A percentile compares a stretch with the other conserved stretches of the same genome.
phyloP scores from a whole-genome alignment of 805 yeast genomes.

The Wickerhamiella lipophila region DNA sequence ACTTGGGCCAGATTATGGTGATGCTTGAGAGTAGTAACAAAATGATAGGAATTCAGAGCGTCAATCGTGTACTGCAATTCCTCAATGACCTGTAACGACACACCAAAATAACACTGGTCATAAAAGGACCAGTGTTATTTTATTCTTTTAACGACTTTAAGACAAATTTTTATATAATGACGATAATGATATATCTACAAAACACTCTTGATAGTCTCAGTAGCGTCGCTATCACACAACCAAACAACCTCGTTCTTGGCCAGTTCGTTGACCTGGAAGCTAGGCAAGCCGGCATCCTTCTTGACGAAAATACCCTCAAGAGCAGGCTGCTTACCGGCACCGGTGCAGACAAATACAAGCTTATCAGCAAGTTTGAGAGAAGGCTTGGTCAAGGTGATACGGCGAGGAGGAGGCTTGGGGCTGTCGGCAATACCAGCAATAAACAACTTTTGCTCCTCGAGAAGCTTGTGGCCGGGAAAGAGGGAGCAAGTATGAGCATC shows the following conservation, averaged over 20 bases:
- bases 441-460: slow-evolving; percentile 39
- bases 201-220: slow-evolving; percentile 31
- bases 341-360: slow-evolving; percentile 80
- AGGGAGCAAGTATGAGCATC: slow-evolving; percentile 93
- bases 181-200: background rate
- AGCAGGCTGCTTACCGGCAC: slow-evolving; percentile 66
- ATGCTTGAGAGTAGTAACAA: slow-evolving; percentile 17
- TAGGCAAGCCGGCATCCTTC: slow-evolving; percentile 38
- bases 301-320: slow-evolving; percentile 55
- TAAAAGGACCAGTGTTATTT: background rate
- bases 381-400: slow-evolving; percentile 81
- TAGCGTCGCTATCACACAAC: slow-evolving; percentile 76
- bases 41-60: slow-evolving; percentile 23
- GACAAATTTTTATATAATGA: background rate
- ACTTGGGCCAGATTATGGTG: slow-evolving; percentile 19
- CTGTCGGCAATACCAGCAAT: slow-evolving; percentile 65
- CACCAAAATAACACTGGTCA: no score
- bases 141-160: background rate
- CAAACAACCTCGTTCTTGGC: slow-evolving; percentile 44
- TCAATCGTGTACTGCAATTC: slow-evolving; percentile 22
- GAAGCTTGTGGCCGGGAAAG: slow-evolving; percentile 70
- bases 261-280: slow-evolving; percentile 57
- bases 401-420: slow-evolving; percentile 85
- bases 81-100: slow-evolving; percentile 12
- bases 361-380: slow-evolving; percentile 41